Base-by-base conservation (phyloP, 805 yeast species). In the Candida berthetii region DNA sequence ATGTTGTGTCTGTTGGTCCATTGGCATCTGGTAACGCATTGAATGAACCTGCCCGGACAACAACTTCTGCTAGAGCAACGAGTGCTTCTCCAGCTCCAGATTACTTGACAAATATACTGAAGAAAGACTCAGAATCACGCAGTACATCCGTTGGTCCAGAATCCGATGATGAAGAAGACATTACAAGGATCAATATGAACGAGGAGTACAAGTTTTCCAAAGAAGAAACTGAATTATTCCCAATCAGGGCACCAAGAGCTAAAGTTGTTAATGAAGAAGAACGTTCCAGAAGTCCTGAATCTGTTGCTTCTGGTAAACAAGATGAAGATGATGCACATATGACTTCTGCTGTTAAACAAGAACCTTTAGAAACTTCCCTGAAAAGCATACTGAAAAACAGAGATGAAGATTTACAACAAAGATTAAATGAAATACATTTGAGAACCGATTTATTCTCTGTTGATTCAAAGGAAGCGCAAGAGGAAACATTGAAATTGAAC, bases 1-100 rank as follows among this genome's bases (percentile, higher is more conserved):
- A 79, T 50, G 64, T 84, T 31, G 82, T 85, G 7, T 72, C 84
- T 3, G 68, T 85, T 1, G 95, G 95, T 15, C 88, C 91, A 0
- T 65, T 85, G 42, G 77, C 90, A 7, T 71, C 82, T 31, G 89
- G 88, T 11, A 58, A 61, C 56, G 55, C 71, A 45, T 10, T 57
- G 27, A 40, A 24, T 22, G 53, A 54, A 28, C 40, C 51, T 33
- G 40, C 48, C 24, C 42, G 40, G 43, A 35, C 45, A 14, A 38
- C 62, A 22, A 54, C 48, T 5, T 55, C 67, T 9, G 37, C 41
- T 8, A 16, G 38, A 46, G 11, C 27, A n/a, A 19, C 15, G 16
- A 20, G 17, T 14, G 19, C 50, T 4, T 61, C 71, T 8, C 60
- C 69, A 8, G 58, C 70, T 4, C 71, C 76, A 2, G 72, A 68